phyloP scores from a whole-genome alignment of 805 yeast species.

The Candida ficus region DNA sequence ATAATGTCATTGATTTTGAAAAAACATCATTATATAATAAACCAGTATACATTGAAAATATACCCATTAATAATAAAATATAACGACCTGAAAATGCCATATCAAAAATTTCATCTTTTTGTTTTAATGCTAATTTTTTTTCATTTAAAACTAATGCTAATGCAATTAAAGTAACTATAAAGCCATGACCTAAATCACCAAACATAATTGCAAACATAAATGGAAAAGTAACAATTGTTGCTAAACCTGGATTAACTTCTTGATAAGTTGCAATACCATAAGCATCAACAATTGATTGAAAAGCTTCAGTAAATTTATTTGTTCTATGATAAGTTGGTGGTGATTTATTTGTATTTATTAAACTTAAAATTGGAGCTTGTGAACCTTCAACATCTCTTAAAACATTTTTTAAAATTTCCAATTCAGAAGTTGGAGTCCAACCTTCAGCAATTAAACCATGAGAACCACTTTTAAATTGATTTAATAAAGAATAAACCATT shows the following conservation, averaged over 20 bases:
- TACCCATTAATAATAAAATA: slow-evolving; percentile 86
- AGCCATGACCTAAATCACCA: slow-evolving; percentile 97
- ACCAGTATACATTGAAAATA: slow-evolving; percentile 94
- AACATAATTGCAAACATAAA: slow-evolving; percentile 99
- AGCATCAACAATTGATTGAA: slow-evolving; percentile 91
- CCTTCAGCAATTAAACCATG: slow-evolving; percentile 93
- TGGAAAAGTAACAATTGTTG: slow-evolving; percentile 94
- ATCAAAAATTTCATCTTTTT: slow-evolving; percentile 89
- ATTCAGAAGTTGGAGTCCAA: slow-evolving; percentile 85
- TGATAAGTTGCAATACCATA: slow-evolving; percentile 91
- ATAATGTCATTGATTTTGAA: slow-evolving; percentile 84
- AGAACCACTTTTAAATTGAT: slow-evolving; percentile 76
- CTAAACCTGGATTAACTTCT: slow-evolving; percentile 94
- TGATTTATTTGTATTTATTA: slow-evolving; percentile 68
- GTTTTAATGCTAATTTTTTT: slow-evolving; percentile 56
- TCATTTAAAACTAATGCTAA: slow-evolving; percentile 69
- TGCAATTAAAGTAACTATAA: slow-evolving; percentile 73
- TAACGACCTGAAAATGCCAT: slow-evolving; percentile 96
- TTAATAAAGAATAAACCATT: slow-evolving; percentile 73
- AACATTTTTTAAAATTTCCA: slow-evolving; percentile 58
- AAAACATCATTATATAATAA: slow-evolving; percentile 89
- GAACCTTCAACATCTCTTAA: slow-evolving; percentile 47
- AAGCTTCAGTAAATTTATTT: slow-evolving; percentile 91
- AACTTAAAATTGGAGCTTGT: slow-evolving; percentile 37
- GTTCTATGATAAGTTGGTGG: slow-evolving; percentile 96